Base-by-base conservation (phyloP, 192 early-diverging fungal species). In the Coemansia pectinata region DNA sequence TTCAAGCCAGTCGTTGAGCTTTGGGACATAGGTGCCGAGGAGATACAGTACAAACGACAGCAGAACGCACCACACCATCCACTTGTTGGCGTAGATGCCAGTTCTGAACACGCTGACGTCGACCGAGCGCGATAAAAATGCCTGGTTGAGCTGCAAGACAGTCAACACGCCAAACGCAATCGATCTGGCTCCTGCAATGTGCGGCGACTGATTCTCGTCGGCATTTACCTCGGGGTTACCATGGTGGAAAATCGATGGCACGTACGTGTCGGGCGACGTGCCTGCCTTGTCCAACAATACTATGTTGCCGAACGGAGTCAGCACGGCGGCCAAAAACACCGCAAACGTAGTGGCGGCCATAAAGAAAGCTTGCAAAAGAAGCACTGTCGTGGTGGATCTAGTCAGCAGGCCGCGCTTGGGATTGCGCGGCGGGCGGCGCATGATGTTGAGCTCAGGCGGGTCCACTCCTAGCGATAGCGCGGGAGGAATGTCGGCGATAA, bases 401-500 rank as follows among this genome's bases (percentile, higher is more conserved):
- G 88, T 91, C 17, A 99, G 74, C 34, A 99, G 91, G 33, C 90
- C 92, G 45, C 87, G 78, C 52, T 86, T 84, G 2, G 89, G 93
- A 19, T 90, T 85, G 31, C 95, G 88, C 53, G 97, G 97, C 9
- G 81, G 78, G 39, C 96, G 91, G 36, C 69, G 64, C 95, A 99
- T 96, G 41, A 98, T 87, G 67, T 91, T 90, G 31, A 71, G 76
- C 81, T 99, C 96, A 10, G 87, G 87, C 25, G 91, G 91, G 64
- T 99, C 97, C 34, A 97, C 85, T 44, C 96, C 96, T 57, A 99
- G 85, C 10, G 95, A 93, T 85, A 98, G 90, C 1, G 97, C 94
- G 40, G 97, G 96, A 36, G 97, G 97, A 21, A 98, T 90, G 85
- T 98, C 96, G 59, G 96, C 95, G 76, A 98, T 95, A 45, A 99